phyloP scores from a whole-genome alignment of 495 filamentous ascomycete genomes.

The Hyphodiscus hymeniophilus region DNA sequence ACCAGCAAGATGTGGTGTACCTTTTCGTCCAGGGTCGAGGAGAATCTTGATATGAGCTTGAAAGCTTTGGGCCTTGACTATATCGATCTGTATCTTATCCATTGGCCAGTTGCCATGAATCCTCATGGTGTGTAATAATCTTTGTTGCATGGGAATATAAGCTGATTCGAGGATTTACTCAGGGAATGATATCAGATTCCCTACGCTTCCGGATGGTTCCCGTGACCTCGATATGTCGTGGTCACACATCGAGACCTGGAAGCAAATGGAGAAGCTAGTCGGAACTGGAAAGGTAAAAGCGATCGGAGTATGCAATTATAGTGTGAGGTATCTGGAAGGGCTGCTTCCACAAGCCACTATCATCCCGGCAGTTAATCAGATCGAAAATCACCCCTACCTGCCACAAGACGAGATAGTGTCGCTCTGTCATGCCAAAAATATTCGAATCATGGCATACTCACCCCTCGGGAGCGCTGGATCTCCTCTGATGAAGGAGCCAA shows the following conservation, averaged over 20 bases:
- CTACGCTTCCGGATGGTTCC: conserved; percentile 57
- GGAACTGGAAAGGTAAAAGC: conserved; percentile 56
- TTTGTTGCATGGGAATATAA: neutral
- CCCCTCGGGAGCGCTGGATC: conserved; percentile 25
- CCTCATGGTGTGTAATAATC: conserved; percentile 28
- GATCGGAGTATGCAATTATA: conserved; percentile 80
- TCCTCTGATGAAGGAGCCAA: too few species aligned
- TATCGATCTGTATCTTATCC: conserved; percentile 70
- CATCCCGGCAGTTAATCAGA: conserved; percentile 76
- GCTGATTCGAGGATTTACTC: neutral
- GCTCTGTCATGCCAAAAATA: conserved; percentile 59
- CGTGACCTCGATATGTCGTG: conserved; percentile 56
- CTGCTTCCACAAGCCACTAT: conserved; percentile 55
- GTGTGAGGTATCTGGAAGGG: conserved; percentile 58
- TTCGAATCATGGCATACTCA: conserved; percentile 64
- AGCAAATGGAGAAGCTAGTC: conserved; percentile 65
- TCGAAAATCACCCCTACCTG: conserved; percentile 74
- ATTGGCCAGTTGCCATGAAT: conserved; percentile 80
- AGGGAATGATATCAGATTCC: conserved; percentile 67
- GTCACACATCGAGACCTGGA: conserved; percentile 49
- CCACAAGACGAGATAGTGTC: conserved; percentile 76
- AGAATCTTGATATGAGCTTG: conserved; percentile 59
- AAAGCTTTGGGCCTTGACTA: conserved; percentile 64
- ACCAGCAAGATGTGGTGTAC: conserved; percentile 78
- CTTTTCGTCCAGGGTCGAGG: conserved; percentile 55